These are phyloP conservation scores for Jacaranda copaia DNA, from an alignment of 257 asterid genomes.

Conservation along the genomic window DNA sequence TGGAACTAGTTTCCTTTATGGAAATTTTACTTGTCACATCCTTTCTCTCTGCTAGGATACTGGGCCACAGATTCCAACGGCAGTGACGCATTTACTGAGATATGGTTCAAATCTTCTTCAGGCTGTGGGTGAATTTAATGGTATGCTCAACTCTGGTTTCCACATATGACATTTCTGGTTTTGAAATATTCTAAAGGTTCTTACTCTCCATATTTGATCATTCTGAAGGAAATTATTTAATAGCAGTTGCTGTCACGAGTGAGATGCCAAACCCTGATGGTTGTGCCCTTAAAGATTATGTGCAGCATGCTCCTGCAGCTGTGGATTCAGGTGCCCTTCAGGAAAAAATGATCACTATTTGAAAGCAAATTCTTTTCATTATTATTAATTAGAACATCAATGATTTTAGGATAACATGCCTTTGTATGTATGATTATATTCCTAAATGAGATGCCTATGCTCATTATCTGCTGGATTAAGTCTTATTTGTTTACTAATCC, in stretches of 20 bases:
- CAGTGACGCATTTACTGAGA: constrained; percentile 65
- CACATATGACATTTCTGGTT: constrained; percentile 14
- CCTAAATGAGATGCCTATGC: constrained; percentile 6
- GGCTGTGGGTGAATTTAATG: constrained; percentile 88
- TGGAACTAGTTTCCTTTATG: constrained; percentile 10
- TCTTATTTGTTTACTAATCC: constrained; percentile 32
- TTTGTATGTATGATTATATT: background rate
- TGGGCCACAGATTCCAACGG: constrained; percentile 87
- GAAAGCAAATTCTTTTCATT: background rate
- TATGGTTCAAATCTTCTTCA: constrained; percentile 93
- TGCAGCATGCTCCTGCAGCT: constrained; percentile 63
- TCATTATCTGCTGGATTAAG: constrained; percentile 17
- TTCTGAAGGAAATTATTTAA: constrained; percentile 73
- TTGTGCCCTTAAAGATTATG: constrained; percentile 63
- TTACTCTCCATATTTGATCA: constrained; percentile 31
- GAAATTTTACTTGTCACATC: constrained; percentile 9
- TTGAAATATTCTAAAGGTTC: constrained; percentile 30
- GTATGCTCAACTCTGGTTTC: constrained; percentile 47
- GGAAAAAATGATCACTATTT: background rate
- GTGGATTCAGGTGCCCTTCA: constrained; percentile 74
- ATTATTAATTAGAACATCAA: constrained; percentile 9
- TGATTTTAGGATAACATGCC: constrained; percentile 2
- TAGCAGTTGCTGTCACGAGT: constrained; percentile 75
- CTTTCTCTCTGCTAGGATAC: constrained; percentile 60
- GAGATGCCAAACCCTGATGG: constrained; percentile 55